A percentile compares a stretch with the other conserved stretches of the same genome.
These are phyloP conservation scores for Podospora pseudoanserina DNA, from an alignment of 495 filamentous ascomycete species.

Conservation along the genomic window DNA sequence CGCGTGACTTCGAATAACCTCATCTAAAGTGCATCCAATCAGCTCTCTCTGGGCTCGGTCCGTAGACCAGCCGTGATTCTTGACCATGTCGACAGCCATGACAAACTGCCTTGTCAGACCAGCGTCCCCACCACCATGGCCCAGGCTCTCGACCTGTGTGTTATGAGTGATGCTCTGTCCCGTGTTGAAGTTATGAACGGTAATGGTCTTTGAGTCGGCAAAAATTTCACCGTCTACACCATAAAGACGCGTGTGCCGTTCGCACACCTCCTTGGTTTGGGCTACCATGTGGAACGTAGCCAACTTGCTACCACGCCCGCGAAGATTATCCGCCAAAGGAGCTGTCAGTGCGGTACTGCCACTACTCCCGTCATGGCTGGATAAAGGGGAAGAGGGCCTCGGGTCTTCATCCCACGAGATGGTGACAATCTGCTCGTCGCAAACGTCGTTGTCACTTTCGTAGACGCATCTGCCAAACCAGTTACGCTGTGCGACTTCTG, in stretches of 20 bases:
- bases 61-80: conserved; percentile 62
- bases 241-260: conserved; percentile 77
- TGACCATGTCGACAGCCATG: conserved; percentile 73
- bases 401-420: conserved; percentile 76
- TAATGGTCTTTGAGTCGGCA: conserved; percentile 68
- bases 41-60: conserved; percentile 68
- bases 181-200: conserved; percentile 59
- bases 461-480: conserved; percentile 97
- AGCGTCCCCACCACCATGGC: conserved; percentile 85
- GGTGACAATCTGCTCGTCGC: conserved; percentile 86
- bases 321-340: conserved; percentile 6
- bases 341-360: conserved; percentile 8
- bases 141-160: conserved; percentile 51
- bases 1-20: conserved; percentile 82
- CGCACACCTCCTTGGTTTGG: conserved; percentile 79
- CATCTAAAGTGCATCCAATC: conserved; percentile 79
- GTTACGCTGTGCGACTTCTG: conserved; percentile 56
- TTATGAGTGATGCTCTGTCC: conserved; percentile 50
- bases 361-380: not conserved
- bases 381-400: conserved; percentile 11
- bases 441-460: conserved; percentile 86
- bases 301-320: conserved; percentile 66
- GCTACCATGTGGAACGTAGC: conserved; percentile 93
- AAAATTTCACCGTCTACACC: conserved; percentile 80
- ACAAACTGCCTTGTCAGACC: conserved; percentile 80